A percentile compares a stretch with the other conserved stretches of the same genome.
Conservation (phyloP, 1,284 basidiomycete genomes). For the Tetrapyrgos nigripes region DNA sequence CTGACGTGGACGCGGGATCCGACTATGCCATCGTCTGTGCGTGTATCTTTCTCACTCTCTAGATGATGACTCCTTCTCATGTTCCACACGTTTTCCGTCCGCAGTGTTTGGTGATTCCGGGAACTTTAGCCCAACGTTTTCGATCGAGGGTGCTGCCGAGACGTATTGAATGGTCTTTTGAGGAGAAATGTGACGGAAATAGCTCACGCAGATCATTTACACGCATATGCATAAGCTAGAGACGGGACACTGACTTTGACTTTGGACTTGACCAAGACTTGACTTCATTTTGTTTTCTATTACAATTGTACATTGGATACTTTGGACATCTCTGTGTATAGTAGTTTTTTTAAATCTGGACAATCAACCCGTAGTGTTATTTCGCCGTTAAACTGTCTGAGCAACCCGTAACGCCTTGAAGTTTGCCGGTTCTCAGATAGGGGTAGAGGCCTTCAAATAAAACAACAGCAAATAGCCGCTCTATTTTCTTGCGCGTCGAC, state of each 20-base stretch:
- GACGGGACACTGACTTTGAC: no score
- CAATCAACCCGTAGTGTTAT: not conserved
- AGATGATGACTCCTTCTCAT: not conserved
- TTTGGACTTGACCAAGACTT: no score
- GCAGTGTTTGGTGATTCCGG: constrained; percentile 46
- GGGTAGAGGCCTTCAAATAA: no score
- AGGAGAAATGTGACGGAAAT: no score
- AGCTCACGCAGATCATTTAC: no score
- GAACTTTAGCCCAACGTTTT: constrained; percentile 41
- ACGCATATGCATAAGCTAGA: no score
- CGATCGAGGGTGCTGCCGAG: constrained; percentile 31
- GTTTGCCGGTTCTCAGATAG: no score
- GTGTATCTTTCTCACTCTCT: constrained; percentile 23
- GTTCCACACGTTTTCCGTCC: not conserved
- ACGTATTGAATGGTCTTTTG: no score
- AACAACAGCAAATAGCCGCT: no score
- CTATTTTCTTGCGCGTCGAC: no score
- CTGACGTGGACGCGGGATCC: constrained; percentile 33
- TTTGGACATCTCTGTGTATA: not conserved
- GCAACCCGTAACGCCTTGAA: no score
- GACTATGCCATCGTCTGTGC: constrained; percentile 45
- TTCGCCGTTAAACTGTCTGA: no score
- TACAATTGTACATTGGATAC: not conserved
- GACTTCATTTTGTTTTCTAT: not conserved
- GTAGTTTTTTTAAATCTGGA: not conserved